Conservation (phyloP, 2,329 filamentous ascomycete species). For the Geosmithia morbida region DNA sequence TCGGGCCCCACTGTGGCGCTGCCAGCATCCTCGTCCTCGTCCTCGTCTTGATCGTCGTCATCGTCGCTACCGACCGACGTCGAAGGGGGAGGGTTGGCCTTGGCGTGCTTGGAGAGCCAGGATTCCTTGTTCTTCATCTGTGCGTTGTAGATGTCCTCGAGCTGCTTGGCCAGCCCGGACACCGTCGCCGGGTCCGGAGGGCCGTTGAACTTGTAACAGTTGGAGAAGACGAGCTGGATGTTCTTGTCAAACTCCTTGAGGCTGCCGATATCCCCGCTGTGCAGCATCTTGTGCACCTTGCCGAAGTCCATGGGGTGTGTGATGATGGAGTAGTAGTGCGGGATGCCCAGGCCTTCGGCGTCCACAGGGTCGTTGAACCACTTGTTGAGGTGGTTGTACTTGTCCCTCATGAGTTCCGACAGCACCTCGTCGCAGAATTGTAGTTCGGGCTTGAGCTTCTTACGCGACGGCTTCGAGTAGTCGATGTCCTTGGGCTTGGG, state of each 20-base stretch:
- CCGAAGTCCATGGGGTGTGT: constrained; percentile 93
- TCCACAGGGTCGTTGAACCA: constrained; percentile 81
- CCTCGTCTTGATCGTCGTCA: constrained; percentile 61
- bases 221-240: constrained; percentile 69
- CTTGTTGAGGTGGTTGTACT: constrained; percentile 51
- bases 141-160: constrained; percentile 61
- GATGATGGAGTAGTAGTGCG: constrained; percentile 82
- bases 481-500: constrained; percentile 86
- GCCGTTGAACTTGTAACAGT: constrained; percentile 84
- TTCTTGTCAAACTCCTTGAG: constrained; percentile 79
- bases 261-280: constrained; percentile 63
- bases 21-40: constrained; percentile 38
- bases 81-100: constrained; percentile 32
- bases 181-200: constrained; percentile 48
- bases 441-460: constrained; percentile 79
- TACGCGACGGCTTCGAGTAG: constrained; percentile 66
- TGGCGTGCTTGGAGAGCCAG: constrained; percentile 67
- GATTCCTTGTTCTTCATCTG: constrained; percentile 67
- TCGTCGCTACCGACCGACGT: constrained; percentile 52
- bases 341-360: constrained; percentile 85
- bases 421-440: constrained; percentile 80
- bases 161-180: constrained; percentile 52
- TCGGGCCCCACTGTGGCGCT: constrained; percentile 20
- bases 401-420: constrained; percentile 60
- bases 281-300: constrained; percentile 68